Base-by-base conservation (phyloP, 345 rosid species). In the Balakata baccata region DNA sequence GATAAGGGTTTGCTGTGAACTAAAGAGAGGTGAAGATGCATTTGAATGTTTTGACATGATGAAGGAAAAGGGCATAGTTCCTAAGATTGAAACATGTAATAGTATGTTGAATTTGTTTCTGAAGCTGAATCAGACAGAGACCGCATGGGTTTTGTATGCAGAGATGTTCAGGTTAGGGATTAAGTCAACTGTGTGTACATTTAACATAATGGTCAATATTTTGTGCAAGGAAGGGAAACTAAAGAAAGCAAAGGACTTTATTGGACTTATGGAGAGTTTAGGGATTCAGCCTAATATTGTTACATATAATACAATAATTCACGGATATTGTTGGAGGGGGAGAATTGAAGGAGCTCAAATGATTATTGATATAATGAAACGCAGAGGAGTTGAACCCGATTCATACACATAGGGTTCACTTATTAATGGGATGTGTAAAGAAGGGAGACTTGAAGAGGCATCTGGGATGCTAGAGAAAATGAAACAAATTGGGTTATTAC, bases 111-210 rank as follows among this genome's bases (percentile, higher is more conserved):
- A 87, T 80, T 68, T 87, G 82, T 83, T 88, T 41, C 68, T 89
- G 72, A 92, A 74, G 84, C 80, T 87, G 85, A 87, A 86, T 69
- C 73, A 81, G 66, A 82, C 80, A 9, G 87, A 89, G 78, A 69
- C 53, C 2, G 96, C 92, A 0, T 89, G 99, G 98, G 86, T 89
- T 77, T 74, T 92, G 78, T 92, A 88, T 69, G 98, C 99, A n/a
- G 95, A 95, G 82, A 92, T 95, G 98, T 92, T 85, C 68, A 87
- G 89, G 84, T 81, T 87, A 90, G 84, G 84, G 88, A 87, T 95
- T 34, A 87, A 84, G 73, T 95, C 96, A 2, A 90, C 79, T 66
- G 65, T 88, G 22, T 81, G 75, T 70, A 92, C 99, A 0, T 95
- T 81, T 80, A 95, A 92, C 52, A 92, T 95, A 66, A 95, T 95